Evolutionary conservation across 108 stramenopile genomes (phyloP).

Genomic region (Cyclotella sp.): DNA sequence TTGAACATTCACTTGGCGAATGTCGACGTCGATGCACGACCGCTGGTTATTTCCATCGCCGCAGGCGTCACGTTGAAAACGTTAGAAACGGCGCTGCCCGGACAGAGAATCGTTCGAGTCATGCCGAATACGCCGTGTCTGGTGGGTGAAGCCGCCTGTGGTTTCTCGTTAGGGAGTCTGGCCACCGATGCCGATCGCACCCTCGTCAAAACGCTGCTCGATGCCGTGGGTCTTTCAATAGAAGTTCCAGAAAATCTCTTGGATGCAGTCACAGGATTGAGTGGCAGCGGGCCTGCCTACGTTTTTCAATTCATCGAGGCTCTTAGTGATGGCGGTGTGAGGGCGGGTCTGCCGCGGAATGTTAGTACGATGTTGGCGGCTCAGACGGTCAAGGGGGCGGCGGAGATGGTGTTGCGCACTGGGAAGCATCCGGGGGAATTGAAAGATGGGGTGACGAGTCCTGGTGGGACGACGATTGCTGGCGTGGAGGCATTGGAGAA

Average conservation of each 20-base stretch:
- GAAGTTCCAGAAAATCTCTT: constrained; percentile 83
- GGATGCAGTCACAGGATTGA: constrained; percentile 94
- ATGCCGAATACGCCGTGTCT: constrained; percentile 97
- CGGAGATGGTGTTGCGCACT: constrained; percentile 93
- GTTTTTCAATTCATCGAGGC: constrained; percentile 97
- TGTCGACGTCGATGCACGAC: constrained; percentile 35
- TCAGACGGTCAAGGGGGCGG: constrained; percentile 96
- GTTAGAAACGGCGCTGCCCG: constrained; percentile 68
- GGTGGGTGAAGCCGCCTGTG: constrained; percentile 88
- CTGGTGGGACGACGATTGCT: constrained; percentile 96
- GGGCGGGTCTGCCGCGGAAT: constrained; percentile 86
- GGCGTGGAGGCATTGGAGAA: constrained; percentile 93
- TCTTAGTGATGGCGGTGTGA: constrained; percentile 95
- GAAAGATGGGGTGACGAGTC: constrained; percentile 90
- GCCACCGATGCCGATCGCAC: constrained; percentile 76
- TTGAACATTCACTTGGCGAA: constrained; percentile 29
- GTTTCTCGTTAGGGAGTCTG: constrained; percentile 72
- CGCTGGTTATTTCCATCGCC: constrained; percentile 87
- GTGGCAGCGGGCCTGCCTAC: constrained; percentile 95
- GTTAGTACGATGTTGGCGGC: constrained; percentile 91
- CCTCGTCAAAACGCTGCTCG: constrained; percentile 77
- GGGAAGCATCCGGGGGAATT: constrained; percentile 91
- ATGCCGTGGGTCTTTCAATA: constrained; percentile 77
- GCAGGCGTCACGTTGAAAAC: constrained; percentile 82
- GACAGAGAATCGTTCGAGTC: constrained; percentile 84